Conservation (phyloP, 1,139 yeast species). For the Kodamaea sp. region DNA sequence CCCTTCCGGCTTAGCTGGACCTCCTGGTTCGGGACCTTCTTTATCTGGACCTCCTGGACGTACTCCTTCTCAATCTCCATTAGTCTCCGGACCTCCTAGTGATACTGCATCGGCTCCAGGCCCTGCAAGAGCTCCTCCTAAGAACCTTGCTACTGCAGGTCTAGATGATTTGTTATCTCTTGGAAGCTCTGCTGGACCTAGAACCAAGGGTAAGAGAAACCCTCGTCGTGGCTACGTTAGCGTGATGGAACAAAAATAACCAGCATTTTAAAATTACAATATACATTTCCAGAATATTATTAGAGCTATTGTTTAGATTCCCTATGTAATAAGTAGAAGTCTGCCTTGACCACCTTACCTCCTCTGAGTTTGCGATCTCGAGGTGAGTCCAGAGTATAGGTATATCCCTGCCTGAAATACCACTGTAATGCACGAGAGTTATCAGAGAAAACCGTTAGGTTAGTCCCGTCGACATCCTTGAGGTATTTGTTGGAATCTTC, state of each 20-base stretch:
- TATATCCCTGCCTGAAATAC: constrained; percentile 45
- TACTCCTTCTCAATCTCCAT: constrained; percentile 8
- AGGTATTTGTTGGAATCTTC: constrained; percentile 4
- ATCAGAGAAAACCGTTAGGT: constrained; percentile 54
- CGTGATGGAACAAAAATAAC: constrained; percentile 53
- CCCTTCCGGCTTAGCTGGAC: neutral
- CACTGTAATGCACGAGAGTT: constrained; percentile 44
- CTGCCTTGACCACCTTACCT: constrained; percentile 44
- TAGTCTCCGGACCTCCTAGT: neutral
- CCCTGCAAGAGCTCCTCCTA: constrained; percentile 13
- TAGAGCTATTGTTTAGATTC: neutral
- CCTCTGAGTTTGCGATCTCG: constrained; percentile 37
- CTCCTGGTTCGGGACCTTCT: constrained; percentile 9
- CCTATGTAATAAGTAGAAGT: constrained; percentile 32
- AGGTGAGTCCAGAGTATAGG: constrained; percentile 43
- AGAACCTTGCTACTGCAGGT: constrained; percentile 48
- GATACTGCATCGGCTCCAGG: constrained; percentile 13
- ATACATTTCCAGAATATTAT: too few relatives aligned
- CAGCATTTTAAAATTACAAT: neutral
- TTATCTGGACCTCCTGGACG: constrained; percentile 10
- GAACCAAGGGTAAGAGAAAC: constrained; percentile 63
- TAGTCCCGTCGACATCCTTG: constrained; percentile 28
- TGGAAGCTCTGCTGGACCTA: constrained; percentile 42
- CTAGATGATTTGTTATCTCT: constrained; percentile 68
- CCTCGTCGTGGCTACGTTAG: constrained; percentile 76